Percentiles rank a stretch among this genome's conserved stretches.
phyloP scores from a whole-genome alignment of 2,329 filamentous ascomycete species.

The Alternaria angustiovoidea region DNA sequence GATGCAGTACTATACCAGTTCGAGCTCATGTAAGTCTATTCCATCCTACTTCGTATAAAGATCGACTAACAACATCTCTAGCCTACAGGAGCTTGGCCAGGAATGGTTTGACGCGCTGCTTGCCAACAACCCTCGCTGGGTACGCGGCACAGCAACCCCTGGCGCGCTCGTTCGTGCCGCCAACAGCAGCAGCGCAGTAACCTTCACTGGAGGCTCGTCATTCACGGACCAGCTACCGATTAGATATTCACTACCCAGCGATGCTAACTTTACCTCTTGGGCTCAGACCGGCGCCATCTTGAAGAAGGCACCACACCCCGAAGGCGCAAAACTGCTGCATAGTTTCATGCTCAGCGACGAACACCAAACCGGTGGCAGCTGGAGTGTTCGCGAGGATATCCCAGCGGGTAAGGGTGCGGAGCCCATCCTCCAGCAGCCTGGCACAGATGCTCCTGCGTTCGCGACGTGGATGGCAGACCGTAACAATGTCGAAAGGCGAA shows the following conservation, averaged over 20 bases:
- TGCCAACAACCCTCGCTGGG: constrained; percentile 61
- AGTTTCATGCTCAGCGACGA: constrained; percentile 57
- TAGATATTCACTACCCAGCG: constrained; percentile 37
- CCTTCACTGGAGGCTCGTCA: constrained; percentile 24
- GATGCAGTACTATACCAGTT: constrained; percentile 64
- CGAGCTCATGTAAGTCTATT: constrained; percentile 52
- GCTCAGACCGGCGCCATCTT: constrained; percentile 60
- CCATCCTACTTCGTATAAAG: not conserved
- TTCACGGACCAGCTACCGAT: not conserved
- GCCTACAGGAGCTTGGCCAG: constrained; percentile 51
- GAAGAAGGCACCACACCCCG: constrained; percentile 58
- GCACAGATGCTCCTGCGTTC: constrained; percentile 53
- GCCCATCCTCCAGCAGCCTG: constrained; percentile 39
- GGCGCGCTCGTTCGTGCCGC: constrained; percentile 41
- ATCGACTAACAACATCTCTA: constrained; percentile 10
- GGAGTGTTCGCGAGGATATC: constrained; percentile 50
- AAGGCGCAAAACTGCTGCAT: constrained; percentile 61
- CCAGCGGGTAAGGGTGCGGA: constrained; percentile 37
- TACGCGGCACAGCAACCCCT: constrained; percentile 61
- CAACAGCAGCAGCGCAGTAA: constrained; percentile 30
- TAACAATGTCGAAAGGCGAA: constrained; percentile 52
- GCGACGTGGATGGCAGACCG: constrained; percentile 55
- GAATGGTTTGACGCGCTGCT: constrained; percentile 60
- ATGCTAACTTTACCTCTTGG: constrained; percentile 58
- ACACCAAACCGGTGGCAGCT: constrained; percentile 46